Conservation (phyloP, 1,284 basidiomycete genomes). For the Ceratobasidium sp. region DNA sequence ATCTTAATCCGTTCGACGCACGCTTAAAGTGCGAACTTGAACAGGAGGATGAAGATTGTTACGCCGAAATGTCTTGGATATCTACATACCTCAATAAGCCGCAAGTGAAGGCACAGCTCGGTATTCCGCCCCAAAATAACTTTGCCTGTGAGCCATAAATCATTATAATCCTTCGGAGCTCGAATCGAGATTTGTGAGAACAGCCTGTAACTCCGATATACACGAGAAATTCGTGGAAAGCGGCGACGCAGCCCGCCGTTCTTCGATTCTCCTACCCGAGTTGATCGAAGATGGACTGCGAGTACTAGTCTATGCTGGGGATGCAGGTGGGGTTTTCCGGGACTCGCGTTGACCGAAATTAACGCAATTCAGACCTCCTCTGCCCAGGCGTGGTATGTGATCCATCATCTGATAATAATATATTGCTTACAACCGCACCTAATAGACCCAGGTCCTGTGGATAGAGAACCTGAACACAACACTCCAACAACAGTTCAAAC, state of each 20-base stretch:
- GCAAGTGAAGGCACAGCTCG: slow-evolving; percentile 65
- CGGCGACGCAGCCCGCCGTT: slow-evolving; percentile 66
- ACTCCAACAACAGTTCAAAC: slow-evolving; percentile 56
- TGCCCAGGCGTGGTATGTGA: slow-evolving; percentile 25
- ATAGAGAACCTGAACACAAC: slow-evolving; percentile 50
- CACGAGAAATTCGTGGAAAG: slow-evolving; percentile 60
- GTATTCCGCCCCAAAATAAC: slow-evolving; percentile 58
- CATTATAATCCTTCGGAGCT: neutral
- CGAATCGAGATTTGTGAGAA: slow-evolving; percentile 50
- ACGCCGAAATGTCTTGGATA: slow-evolving; percentile 66
- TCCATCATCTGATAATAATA: too few species aligned
- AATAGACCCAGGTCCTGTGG: slow-evolving; percentile 43
- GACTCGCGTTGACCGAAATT: slow-evolving; percentile 52
- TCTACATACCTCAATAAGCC: slow-evolving; percentile 63
- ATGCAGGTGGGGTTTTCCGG: slow-evolving; percentile 62
- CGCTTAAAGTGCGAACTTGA: slow-evolving; percentile 65
- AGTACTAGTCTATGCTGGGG: slow-evolving; percentile 67
- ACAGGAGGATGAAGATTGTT: slow-evolving; percentile 61
- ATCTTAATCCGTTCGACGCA: slow-evolving; percentile 64
- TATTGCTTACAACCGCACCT: neutral
- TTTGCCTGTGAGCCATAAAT: slow-evolving; percentile 6
- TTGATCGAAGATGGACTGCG: slow-evolving; percentile 66
- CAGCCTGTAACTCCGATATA: slow-evolving; percentile 64
- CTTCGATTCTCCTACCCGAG: slow-evolving; percentile 64
- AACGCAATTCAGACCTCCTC: slow-evolving; percentile 7